phyloP scores from a whole-genome alignment of 2,329 filamentous ascomycete genomes.

The Colletotrichum sp. region DNA sequence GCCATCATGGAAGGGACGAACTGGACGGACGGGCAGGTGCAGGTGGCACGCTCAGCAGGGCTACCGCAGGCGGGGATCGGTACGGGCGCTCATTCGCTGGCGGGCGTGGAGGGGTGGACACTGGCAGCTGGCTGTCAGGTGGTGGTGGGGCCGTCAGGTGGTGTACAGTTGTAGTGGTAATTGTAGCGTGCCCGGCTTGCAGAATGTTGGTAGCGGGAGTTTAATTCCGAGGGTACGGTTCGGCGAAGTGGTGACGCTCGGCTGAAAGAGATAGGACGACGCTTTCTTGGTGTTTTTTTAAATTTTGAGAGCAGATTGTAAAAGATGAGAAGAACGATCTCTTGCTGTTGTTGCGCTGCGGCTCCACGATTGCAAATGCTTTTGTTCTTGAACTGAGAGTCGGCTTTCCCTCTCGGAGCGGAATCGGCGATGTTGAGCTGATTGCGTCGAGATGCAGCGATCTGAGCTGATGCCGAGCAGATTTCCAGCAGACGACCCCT shows the following conservation, averaged over 20 bases:
- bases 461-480: constrained; percentile 3
- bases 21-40: neutral
- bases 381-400: neutral
- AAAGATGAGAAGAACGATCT: neutral
- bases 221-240: constrained; percentile 19
- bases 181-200: neutral
- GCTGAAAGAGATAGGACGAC: neutral
- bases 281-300: neutral
- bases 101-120: neutral
- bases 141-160: neutral
- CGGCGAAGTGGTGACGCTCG: constrained; percentile 14
- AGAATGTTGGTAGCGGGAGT: constrained; percentile 5
- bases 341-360: neutral
- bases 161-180: neutral
- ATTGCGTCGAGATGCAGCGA: neutral
- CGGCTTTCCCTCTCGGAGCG: neutral
- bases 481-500: neutral
- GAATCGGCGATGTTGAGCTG: neutral
- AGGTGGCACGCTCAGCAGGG: neutral
- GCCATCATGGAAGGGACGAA: constrained; percentile 22
- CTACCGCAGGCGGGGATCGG: constrained; percentile 12
- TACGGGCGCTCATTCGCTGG: constrained; percentile 12
- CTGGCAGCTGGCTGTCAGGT: neutral
- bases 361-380: neutral
- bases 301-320: neutral